Percentiles rank a stretch among this genome's conserved stretches.
phyloP scores from a whole-genome alignment of 2,329 filamentous ascomycete species.

The Colletotrichum scovillei region DNA sequence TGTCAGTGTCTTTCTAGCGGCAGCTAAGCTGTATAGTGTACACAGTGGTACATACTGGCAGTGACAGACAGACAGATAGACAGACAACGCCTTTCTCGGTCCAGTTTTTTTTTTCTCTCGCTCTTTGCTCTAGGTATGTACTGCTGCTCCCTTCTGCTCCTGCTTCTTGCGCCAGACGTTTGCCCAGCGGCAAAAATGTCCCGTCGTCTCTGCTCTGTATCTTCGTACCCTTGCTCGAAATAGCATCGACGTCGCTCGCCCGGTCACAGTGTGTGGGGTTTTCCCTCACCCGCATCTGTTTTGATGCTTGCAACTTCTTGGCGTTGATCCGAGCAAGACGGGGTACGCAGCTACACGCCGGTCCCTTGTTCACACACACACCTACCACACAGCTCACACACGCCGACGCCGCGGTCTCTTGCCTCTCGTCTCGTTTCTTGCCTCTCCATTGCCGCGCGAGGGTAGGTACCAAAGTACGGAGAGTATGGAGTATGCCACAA shows the following conservation, averaged over 20 bases:
- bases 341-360: slow-evolving; percentile 35
- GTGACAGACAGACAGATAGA: background rate
- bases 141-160: background rate
- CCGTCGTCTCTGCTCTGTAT: slow-evolving; percentile 18
- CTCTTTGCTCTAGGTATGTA: background rate
- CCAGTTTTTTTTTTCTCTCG: background rate
- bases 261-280: slow-evolving; percentile 36
- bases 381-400: slow-evolving; percentile 6
- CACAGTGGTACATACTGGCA: background rate
- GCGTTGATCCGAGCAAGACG: slow-evolving; percentile 37
- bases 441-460: slow-evolving; percentile 1
- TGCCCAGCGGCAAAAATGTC: slow-evolving; percentile 15
- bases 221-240: slow-evolving; percentile 22
- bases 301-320: slow-evolving; percentile 37
- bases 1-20: background rate
- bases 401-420: slow-evolving; percentile 26
- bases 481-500: background rate
- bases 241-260: slow-evolving; percentile 33
- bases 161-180: background rate
- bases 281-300: slow-evolving; percentile 35
- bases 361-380: slow-evolving; percentile 32
- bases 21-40: background rate
- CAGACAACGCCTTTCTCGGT: background rate
- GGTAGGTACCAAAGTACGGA: background rate
- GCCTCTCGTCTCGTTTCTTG: slow-evolving; percentile 9